phyloP scores from a whole-genome alignment of 306 rosid species.

The Trifolium subterraneum region DNA sequence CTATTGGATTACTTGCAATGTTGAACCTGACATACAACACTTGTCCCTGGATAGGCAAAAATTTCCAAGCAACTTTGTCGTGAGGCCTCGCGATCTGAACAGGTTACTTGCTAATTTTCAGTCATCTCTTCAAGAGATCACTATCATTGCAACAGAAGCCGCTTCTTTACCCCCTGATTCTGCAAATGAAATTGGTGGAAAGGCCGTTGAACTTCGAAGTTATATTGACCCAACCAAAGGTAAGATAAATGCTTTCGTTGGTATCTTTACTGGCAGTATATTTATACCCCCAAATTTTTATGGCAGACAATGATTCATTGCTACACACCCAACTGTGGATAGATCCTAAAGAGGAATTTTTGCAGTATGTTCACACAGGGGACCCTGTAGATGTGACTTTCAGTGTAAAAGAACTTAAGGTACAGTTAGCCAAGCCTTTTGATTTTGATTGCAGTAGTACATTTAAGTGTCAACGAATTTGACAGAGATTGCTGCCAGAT shows the following conservation, averaged over 20 bases:
- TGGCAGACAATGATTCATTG: constrained; percentile 74
- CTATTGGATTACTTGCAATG: constrained; percentile 91
- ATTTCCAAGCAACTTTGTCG: constrained; percentile 80
- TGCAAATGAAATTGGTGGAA: constrained; percentile 86
- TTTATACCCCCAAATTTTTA: constrained; percentile 39
- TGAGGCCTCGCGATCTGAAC: constrained; percentile 89
- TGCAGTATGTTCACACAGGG: constrained; percentile 81
- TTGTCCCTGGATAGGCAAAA: constrained; percentile 81
- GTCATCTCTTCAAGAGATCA: constrained; percentile 95
- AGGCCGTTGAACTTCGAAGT: constrained; percentile 92
- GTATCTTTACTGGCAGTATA: constrained; percentile 32
- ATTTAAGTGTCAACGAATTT: constrained; percentile 14
- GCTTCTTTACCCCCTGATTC: constrained; percentile 70
- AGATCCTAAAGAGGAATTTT: constrained; percentile 92
- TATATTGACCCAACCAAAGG: constrained; percentile 95
- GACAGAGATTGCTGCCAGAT: constrained; percentile 32
- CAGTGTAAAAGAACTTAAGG: constrained; percentile 95
- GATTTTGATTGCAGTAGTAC: constrained; percentile 33
- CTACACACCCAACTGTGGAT: constrained; percentile 96
- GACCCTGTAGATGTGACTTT: constrained; percentile 92
- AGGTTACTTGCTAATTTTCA: constrained; percentile 87
- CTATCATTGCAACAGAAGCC: constrained; percentile 88
- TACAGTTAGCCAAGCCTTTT: constrained; percentile 45
- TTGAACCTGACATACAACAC: constrained; percentile 86
- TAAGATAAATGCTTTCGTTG: constrained; percentile 38